Evolutionary conservation across 352 stramenopile genomes (phyloP).

Genomic region (Globisporangium takayamanum): DNA sequence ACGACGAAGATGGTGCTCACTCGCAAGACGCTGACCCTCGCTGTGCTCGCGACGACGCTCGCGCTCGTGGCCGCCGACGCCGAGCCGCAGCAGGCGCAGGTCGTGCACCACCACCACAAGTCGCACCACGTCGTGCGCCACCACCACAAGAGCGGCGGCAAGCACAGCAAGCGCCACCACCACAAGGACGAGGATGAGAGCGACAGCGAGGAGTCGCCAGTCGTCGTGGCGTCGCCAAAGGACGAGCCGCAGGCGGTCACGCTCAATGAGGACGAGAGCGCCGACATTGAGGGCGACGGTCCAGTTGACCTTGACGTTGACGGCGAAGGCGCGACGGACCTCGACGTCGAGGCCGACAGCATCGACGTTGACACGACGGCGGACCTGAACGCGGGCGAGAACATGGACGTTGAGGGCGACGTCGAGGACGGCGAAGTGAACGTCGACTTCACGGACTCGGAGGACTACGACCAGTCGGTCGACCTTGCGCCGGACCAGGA

Average conservation of each 20-base stretch:
- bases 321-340: conserved; percentile 15
- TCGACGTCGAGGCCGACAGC: conserved; percentile 20
- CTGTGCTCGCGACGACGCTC: conserved; percentile 14
- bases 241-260: conserved; percentile 1
- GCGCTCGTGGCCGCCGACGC: conserved; percentile 6
- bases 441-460: conserved; percentile 34
- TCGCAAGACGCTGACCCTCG: conserved; percentile 16
- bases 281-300: conserved; percentile 23
- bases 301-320: conserved; percentile 28
- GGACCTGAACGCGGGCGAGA: conserved; percentile 20
- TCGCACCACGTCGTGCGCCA: conserved; percentile 9
- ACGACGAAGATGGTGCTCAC: conserved; percentile 12
- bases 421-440: conserved; percentile 28
- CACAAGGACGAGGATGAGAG: conserved; percentile 1
- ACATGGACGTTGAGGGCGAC: conserved; percentile 28
- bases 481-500: conserved; percentile 31
- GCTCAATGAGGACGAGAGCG: conserved; percentile 12
- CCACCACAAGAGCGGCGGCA: conserved; percentile 1
- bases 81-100: conserved; percentile 1
- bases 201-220: neutral
- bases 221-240: neutral
- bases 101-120: conserved; percentile 6
- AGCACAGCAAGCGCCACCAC: neutral
- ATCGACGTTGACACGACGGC: conserved; percentile 5
- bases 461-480: conserved; percentile 47